Percentiles rank a stretch among this genome's conserved stretches.
phyloP scores from a whole-genome alignment of 2,329 filamentous ascomycete genomes.

The Ceratocystis colombiana region DNA sequence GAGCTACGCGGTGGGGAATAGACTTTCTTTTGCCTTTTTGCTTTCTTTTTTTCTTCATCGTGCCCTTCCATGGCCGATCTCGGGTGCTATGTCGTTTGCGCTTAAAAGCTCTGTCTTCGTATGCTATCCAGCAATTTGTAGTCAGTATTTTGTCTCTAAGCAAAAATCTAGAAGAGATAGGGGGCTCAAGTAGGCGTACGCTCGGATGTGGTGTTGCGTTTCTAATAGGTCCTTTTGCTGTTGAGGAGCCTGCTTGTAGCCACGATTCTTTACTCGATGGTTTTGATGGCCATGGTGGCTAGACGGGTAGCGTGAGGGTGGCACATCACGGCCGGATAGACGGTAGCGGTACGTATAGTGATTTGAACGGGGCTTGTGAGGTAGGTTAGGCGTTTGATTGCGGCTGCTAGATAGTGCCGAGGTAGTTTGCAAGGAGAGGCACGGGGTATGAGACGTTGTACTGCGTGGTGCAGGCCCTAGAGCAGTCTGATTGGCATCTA shows the following conservation, averaged over 20 bases:
- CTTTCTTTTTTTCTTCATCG: too few relatives aligned
- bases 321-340: neutral
- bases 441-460: neutral
- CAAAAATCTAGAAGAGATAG: neutral
- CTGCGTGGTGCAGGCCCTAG: neutral
- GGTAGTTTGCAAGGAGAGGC: neutral
- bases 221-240: neutral
- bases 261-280: neutral
- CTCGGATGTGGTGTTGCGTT: neutral
- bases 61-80: too few relatives aligned
- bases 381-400: neutral
- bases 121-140: neutral
- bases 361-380: neutral
- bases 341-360: neutral
- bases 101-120: neutral
- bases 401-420: neutral
- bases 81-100: neutral
- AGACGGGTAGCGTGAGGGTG: neutral
- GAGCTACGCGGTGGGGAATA: too few relatives aligned
- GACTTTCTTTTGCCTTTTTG: too few relatives aligned
- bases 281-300: neutral
- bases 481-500: neutral
- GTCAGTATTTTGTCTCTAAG: neutral
- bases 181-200: neutral
- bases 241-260: neutral